Conservation (phyloP, 345 rosid genomes). For the Moringa oleifera region DNA sequence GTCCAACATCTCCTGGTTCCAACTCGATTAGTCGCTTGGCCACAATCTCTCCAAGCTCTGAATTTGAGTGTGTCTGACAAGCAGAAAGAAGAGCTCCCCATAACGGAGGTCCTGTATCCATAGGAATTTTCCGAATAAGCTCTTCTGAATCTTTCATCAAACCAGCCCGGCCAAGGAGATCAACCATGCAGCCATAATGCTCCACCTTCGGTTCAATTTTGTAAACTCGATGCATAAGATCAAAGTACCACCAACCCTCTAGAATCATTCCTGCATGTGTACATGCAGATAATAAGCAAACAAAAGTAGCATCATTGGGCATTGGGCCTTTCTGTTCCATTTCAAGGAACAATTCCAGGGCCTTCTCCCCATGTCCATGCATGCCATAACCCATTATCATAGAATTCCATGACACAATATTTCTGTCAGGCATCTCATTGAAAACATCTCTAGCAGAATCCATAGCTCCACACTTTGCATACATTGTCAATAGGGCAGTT, state of each 20-base stretch:
- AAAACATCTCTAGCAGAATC: conserved; percentile 39
- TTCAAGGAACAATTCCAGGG: conserved; percentile 42
- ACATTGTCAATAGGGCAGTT: conserved; percentile 57
- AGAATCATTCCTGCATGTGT: conserved; percentile 41
- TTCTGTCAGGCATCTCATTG: conserved; percentile 35
- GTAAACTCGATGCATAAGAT: conserved; percentile 47
- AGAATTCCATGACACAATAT: conserved; percentile 44
- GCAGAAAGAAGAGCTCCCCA: conserved; percentile 36
- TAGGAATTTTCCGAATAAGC: conserved; percentile 6
- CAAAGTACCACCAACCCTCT: conserved; percentile 69
- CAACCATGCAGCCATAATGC: conserved; percentile 52
- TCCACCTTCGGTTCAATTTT: conserved; percentile 41
- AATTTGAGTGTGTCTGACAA: conserved; percentile 27
- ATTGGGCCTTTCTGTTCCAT: conserved; percentile 42
- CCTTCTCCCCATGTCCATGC: conserved; percentile 53
- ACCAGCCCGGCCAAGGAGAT: conserved; percentile 48
- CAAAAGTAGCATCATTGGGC: conserved; percentile 48
- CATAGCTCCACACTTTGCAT: conserved; percentile 35
- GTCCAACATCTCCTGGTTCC: conserved; percentile 31
- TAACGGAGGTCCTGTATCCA: conserved; percentile 9
- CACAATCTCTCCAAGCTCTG: conserved; percentile 42
- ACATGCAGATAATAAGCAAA: conserved; percentile 54
- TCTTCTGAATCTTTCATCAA: conserved; percentile 37
- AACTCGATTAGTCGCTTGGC: conserved; percentile 41
- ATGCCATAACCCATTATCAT: conserved; percentile 67